These are phyloP conservation scores for Cucurbita moschata DNA, from an alignment of 306 rosid genomes.

Conservation along the genomic window DNA sequence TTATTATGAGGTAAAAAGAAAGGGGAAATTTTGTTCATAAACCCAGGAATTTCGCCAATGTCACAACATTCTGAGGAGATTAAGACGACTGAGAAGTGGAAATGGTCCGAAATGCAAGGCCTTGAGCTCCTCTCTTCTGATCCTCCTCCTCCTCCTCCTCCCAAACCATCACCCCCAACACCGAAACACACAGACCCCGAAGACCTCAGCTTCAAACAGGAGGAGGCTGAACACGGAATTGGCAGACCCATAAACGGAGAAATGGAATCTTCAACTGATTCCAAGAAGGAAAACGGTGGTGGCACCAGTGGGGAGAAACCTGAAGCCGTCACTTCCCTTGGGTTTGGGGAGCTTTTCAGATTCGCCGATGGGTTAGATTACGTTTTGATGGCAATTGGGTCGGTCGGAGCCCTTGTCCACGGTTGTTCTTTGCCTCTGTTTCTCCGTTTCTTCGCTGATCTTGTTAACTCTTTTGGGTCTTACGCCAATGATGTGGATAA, in stretches of 20 bases:
- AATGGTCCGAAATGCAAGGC: conserved; percentile 98
- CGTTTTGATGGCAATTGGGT: conserved; percentile 69
- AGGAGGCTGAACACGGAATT: conserved; percentile 10
- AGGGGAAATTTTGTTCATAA: conserved; percentile 23
- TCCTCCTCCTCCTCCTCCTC: conserved; percentile 4
- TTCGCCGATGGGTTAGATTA: conserved; percentile 90
- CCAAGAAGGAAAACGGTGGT: conserved; percentile 22
- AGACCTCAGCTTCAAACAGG: not conserved
- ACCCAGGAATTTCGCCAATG: conserved; percentile 55
- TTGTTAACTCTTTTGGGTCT: conserved; percentile 87
- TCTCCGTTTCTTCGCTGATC: conserved; percentile 95
- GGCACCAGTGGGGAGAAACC: conserved; percentile 29
- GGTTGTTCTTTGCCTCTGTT: conserved; percentile 89
- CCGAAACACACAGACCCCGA: not conserved
- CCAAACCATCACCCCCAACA: conserved; percentile 11
- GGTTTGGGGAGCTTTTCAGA: conserved; percentile 63
- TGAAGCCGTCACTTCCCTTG: conserved; percentile 38
- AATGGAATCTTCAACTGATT: conserved; percentile 28
- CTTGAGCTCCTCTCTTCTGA: conserved; percentile 49
- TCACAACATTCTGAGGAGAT: conserved; percentile 81
- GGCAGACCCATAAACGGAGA: conserved; percentile 13
- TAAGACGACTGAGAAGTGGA: conserved; percentile 81
- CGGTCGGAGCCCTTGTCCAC: conserved; percentile 76
- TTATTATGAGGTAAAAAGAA: conserved; percentile 20
- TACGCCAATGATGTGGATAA: conserved; percentile 65